Evolutionary conservation across 2,329 filamentous ascomycete species (phyloP), one percentile per base, ranked within the genome.

Genomic region (Aspergillus sp.): DNA sequence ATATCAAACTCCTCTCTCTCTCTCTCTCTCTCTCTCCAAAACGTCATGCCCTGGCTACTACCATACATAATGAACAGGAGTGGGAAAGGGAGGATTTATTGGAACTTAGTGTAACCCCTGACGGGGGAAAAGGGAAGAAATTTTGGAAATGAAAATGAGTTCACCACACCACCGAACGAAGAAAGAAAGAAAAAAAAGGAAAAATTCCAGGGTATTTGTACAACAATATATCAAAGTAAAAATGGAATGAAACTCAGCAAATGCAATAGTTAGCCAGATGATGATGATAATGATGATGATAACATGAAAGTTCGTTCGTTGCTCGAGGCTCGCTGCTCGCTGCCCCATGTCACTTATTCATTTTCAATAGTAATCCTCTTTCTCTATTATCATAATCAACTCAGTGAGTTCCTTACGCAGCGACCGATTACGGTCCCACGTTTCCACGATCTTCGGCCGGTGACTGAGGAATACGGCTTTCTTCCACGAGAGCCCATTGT

Each of bases 321-420:
- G 30, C 44, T 49, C 13, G 19, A 47, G 42, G 42, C 19, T 23
- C 32, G 32, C 32, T 36, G 32, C 32, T 36, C 11, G 11, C 32
- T 36, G 32, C 32, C 32, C 32, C 32, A 36, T 36, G 6, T 48
- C 23, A 17, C 47, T 11, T 6, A 8, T 58, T 51, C 30, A 42
- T 57, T 41, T 52, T 72, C 62, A 74, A 44, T 73, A 74, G 52
- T 75, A 72, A 62, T 72, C 72, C 55, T 74, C 72, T 58, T 75
- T 76, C 59, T 78, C 75, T 53, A 80, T 74, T 56, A 77, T 70
- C 68, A 74, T 75, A 21, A 80, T 71, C 53, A 81, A 65, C 60
- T 80, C 78, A 17, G 75, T 77, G 42, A 81, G 67, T 58, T 76
- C 73, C 55, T 74, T 75, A 51, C 77, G 74, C 32, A 81, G 64